phyloP scores from a whole-genome alignment of 1,284 basidiomycete species.

The Ceratobasidium sp. region DNA sequence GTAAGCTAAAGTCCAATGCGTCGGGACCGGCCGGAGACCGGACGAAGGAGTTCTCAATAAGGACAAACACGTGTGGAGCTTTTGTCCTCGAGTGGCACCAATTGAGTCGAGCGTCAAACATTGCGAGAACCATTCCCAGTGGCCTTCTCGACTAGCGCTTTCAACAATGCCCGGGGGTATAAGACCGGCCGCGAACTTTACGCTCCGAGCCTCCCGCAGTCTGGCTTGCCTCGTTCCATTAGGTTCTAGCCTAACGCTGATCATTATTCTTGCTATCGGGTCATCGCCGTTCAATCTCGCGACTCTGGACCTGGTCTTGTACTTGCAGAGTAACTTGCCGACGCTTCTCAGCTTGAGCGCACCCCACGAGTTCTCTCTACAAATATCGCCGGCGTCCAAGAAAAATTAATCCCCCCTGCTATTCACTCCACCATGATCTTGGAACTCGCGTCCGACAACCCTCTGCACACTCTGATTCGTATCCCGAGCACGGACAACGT shows the following conservation, averaged over 20 bases:
- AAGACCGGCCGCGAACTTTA: slow-evolving; percentile 6
- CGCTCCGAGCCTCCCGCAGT: background rate
- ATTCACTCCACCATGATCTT: slow-evolving; percentile 41
- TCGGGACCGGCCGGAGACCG: slow-evolving; percentile 11
- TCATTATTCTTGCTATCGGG: slow-evolving; percentile 16
- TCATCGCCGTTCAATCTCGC: slow-evolving; percentile 14
- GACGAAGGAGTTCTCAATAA: slow-evolving; percentile 7
- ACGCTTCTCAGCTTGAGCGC: slow-evolving; percentile 33
- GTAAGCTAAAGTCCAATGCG: slow-evolving; percentile 5
- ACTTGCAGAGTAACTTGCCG: slow-evolving; percentile 27
- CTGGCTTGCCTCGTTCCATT: slow-evolving; percentile 19
- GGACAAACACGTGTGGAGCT: slow-evolving; percentile 22
- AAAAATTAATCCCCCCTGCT: slow-evolving; percentile 9
- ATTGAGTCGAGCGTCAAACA: slow-evolving; percentile 30
- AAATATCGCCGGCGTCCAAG: slow-evolving; percentile 21
- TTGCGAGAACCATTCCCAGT: slow-evolving; percentile 11
- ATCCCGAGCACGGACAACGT: slow-evolving; percentile 39
- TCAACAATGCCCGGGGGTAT: slow-evolving; percentile 28
- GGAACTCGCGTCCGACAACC: slow-evolving; percentile 43
- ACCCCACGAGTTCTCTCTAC: slow-evolving; percentile 22
- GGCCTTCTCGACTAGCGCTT: background rate
- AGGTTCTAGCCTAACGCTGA: background rate
- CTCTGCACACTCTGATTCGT: slow-evolving; percentile 44
- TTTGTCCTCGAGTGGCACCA: slow-evolving; percentile 23
- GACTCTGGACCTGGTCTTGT: slow-evolving; percentile 13